These are phyloP conservation scores for Neurospora sublineolata DNA, from an alignment of 495 filamentous ascomycete genomes.

Conservation along the genomic window DNA sequence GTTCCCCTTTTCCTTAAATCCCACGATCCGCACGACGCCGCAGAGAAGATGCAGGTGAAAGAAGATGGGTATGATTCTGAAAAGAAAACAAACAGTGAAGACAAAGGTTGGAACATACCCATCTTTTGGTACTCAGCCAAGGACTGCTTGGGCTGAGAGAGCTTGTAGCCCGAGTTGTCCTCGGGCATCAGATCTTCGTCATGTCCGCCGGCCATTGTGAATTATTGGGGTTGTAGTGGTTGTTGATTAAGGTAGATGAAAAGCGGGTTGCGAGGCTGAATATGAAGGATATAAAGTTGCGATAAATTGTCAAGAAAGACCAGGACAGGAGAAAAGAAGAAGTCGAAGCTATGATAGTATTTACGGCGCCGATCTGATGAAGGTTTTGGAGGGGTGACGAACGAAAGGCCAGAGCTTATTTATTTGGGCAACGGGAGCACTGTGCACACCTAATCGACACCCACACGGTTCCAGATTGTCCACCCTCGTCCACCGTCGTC, in stretches of 20 bases:
- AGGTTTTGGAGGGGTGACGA: slow-evolving; percentile 7
- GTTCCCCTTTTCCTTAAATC: neutral
- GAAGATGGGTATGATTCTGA: neutral
- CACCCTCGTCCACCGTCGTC: neutral
- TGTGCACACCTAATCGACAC: neutral
- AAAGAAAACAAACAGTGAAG: slow-evolving; percentile 2
- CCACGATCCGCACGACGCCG: neutral
- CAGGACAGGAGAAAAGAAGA: neutral
- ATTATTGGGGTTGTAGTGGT: slow-evolving; percentile 10
- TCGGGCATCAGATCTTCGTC: slow-evolving; percentile 82
- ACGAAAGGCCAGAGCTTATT: slow-evolving; percentile 13
- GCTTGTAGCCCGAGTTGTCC: slow-evolving; percentile 88
- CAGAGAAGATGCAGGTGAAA: neutral
- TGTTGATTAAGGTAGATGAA: neutral
- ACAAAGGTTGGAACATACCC: slow-evolving; percentile 47
- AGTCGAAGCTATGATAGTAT: neutral
- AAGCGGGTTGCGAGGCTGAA: neutral
- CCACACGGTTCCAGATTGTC: neutral
- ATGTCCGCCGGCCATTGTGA: slow-evolving; percentile 50
- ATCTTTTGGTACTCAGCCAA: slow-evolving; percentile 84
- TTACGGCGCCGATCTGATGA: neutral
- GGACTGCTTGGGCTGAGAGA: slow-evolving; percentile 90
- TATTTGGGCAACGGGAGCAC: slow-evolving; percentile 11
- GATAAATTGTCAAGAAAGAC: slow-evolving; percentile 2
- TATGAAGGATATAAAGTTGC: slow-evolving; percentile 9